phyloP scores from a whole-genome alignment of 768 basidiomycete species.

The Aureoboletus auriporus region DNA sequence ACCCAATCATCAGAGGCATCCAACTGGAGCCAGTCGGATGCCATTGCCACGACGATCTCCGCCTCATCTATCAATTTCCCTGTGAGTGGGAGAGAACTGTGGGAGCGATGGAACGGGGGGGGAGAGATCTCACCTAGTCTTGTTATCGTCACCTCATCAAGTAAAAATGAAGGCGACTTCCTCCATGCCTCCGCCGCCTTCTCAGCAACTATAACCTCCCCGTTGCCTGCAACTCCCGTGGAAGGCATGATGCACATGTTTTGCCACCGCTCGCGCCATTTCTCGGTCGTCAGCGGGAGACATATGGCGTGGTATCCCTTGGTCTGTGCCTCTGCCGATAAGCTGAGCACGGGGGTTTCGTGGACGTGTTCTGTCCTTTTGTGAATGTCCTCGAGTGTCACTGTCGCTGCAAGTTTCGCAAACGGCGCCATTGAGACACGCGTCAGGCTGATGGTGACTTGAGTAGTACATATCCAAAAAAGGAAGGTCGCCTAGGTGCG shows the following conservation, averaged over 20 bases:
- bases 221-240: constrained; percentile 32
- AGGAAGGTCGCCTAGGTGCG: constrained; percentile 13
- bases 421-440: constrained; percentile 25
- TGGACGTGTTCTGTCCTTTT: constrained; percentile 24
- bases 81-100: constrained; percentile 14
- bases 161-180: constrained; percentile 68
- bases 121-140: constrained; percentile 52
- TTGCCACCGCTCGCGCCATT: constrained; percentile 87
- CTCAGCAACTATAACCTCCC: constrained; percentile 45
- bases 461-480: constrained; percentile 10
- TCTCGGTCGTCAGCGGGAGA: constrained; percentile 83
- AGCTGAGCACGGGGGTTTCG: constrained; percentile 46
- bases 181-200: constrained; percentile 85
- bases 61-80: constrained; percentile 56
- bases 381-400: constrained; percentile 38
- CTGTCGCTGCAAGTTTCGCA: constrained; percentile 23
- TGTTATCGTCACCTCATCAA: constrained; percentile 87
- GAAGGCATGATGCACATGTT: constrained; percentile 76
- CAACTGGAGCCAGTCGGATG: constrained; percentile 94
- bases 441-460: constrained; percentile 9
- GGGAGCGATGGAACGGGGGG: constrained; percentile 5
- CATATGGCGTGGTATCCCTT: constrained; percentile 76
- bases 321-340: constrained; percentile 47
- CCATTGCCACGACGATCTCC: constrained; percentile 66
- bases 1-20: constrained; percentile 93